phyloP scores from a whole-genome alignment of 2,329 filamentous ascomycete genomes.

The Penicillium sp. region DNA sequence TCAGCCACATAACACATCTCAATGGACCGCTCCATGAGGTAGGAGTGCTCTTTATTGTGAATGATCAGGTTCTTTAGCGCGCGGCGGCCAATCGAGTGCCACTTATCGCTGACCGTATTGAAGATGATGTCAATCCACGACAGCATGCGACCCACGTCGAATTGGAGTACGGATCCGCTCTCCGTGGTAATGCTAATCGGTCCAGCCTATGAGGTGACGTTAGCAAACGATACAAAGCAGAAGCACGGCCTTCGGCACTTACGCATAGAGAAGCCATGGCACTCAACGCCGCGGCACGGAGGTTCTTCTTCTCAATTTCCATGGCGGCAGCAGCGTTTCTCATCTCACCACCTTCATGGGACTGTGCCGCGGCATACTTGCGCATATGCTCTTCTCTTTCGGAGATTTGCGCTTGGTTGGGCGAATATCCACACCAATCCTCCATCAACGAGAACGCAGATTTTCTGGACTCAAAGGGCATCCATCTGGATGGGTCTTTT shows the following conservation, averaged over 20 bases:
- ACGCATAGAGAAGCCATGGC: conserved; percentile 94
- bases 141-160: conserved; percentile 89
- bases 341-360: conserved; percentile 70
- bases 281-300: conserved; percentile 86
- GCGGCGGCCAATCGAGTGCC: conserved; percentile 84
- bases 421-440: conserved; percentile 97
- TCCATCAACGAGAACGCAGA: conserved; percentile 97
- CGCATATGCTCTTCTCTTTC: conserved; percentile 85
- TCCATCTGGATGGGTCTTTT: conserved; percentile 85
- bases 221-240: conserved; percentile 12
- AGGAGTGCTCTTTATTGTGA: conserved; percentile 84
- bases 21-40: conserved; percentile 86
- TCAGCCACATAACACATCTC: conserved; percentile 86
- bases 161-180: conserved; percentile 82
- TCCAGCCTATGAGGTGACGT: conserved; percentile 45
- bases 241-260: conserved; percentile 41
- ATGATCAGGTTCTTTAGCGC: conserved; percentile 87
- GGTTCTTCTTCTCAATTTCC: conserved; percentile 94
- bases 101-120: conserved; percentile 84
- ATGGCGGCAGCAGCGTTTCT: conserved; percentile 82
- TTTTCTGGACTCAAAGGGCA: conserved; percentile 95
- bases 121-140: conserved; percentile 96
- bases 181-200: conserved; percentile 87
- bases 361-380: conserved; percentile 78
- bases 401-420: conserved; percentile 80